A percentile compares a stretch with the other conserved stretches of the same genome.
Conservation (phyloP, 108 stramenopile genomes). For the Skeletonema costatum region DNA sequence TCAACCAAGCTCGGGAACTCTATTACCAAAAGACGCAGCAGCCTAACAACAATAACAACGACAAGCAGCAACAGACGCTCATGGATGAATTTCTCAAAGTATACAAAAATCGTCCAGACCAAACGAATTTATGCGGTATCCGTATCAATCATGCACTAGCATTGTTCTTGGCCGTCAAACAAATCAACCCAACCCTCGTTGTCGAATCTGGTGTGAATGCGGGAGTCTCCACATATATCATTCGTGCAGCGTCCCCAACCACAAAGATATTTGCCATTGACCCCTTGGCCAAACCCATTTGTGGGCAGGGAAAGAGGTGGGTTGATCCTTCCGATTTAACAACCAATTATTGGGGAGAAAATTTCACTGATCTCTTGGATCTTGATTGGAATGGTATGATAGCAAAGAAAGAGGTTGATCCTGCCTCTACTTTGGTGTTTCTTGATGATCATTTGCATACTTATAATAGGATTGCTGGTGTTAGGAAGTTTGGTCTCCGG, state of each 20-base stretch:
- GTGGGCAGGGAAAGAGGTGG: conserved; percentile 31
- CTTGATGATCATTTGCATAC: conserved; percentile 31
- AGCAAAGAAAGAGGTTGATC: conserved; percentile 10
- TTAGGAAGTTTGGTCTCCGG: conserved; percentile 28
- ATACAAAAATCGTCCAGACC: conserved; percentile 35
- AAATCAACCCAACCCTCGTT: conserved; percentile 21
- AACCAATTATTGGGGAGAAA: conserved; percentile 7
- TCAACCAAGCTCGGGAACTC: background rate
- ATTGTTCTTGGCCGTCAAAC: conserved; percentile 10
- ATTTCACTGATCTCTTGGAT: conserved; percentile 23
- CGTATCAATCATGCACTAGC: conserved; percentile 38
- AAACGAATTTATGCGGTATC: conserved; percentile 34
- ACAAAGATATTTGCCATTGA: conserved; percentile 25
- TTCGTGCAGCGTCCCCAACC: conserved; percentile 20
- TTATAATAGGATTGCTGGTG: background rate
- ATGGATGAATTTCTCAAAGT: conserved; percentile 36
- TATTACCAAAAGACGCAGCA: no score
- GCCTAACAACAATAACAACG: background rate
- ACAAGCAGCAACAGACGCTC: background rate
- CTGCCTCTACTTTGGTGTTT: conserved; percentile 24
- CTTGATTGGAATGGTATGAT: conserved; percentile 17
- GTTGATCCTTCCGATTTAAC: conserved; percentile 12
- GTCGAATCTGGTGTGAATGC: conserved; percentile 44
- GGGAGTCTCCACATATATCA: conserved; percentile 34
- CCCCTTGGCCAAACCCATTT: conserved; percentile 24